phyloP scores from a whole-genome alignment of 306 rosid species.

The Lablab purpureus region DNA sequence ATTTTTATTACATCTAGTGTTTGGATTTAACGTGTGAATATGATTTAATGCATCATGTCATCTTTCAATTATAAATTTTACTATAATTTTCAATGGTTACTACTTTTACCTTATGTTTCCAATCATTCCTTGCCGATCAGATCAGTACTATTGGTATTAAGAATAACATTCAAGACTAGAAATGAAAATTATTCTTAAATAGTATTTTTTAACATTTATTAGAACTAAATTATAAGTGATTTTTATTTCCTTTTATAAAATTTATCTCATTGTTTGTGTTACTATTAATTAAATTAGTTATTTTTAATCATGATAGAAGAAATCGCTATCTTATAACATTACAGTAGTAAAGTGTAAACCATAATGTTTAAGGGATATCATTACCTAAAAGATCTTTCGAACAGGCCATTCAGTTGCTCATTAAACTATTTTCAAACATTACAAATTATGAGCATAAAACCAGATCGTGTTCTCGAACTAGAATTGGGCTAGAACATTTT shows the following conservation, averaged over 20 bases:
- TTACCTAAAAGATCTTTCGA: background rate
- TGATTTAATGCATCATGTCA: too few species aligned
- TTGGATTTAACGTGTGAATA: too few species aligned
- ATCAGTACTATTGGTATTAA: background rate
- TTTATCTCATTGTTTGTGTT: too few species aligned
- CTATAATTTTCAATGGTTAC: too few species aligned
- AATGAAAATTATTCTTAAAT: background rate
- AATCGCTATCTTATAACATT: too few species aligned
- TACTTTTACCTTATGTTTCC: background rate
- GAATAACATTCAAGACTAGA: background rate
- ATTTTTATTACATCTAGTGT: too few species aligned
- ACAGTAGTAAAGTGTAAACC: background rate
- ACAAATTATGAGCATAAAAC: background rate
- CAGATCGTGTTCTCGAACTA: background rate
- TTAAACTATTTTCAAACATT: background rate
- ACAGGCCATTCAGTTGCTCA: background rate
- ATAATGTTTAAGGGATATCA: background rate
- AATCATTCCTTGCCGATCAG: background rate
- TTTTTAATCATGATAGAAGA: too few species aligned
- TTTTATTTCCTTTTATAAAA: too few species aligned
- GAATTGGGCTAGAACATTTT: background rate
- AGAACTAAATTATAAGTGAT: too few species aligned
- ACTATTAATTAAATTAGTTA: too few species aligned
- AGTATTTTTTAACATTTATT: too few species aligned
- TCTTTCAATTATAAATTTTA: too few species aligned